These are phyloP conservation scores for Mycosarcoma maydis DNA, from an alignment of 1,284 basidiomycete species.

Conservation along the genomic window DNA sequence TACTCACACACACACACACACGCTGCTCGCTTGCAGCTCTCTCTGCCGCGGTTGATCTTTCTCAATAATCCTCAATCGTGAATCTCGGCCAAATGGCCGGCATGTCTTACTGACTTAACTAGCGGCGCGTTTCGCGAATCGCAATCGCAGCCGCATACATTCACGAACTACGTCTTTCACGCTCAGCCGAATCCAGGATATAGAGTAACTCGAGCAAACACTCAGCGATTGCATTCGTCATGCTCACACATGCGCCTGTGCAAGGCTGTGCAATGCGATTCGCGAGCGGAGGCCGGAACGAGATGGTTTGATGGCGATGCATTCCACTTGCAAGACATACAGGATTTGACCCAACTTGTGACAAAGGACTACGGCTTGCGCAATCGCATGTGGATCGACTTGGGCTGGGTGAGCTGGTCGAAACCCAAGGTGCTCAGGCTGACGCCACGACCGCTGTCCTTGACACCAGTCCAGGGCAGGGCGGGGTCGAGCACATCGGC, in stretches of 20 bases:
- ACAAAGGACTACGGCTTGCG: conserved; percentile 39
- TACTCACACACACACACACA: background rate
- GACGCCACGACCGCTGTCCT: conserved; percentile 88
- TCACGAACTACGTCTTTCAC: too few species aligned
- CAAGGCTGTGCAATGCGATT: too few species aligned
- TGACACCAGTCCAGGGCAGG: conserved; percentile 90
- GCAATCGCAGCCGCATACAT: background rate
- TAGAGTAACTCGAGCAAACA: too few species aligned
- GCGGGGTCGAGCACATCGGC: conserved; percentile 81
- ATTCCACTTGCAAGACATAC: too few species aligned
- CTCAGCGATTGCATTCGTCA: too few species aligned
- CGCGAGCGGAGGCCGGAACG: too few species aligned
- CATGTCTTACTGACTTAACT: background rate
- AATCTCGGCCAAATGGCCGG: conserved; percentile 11
- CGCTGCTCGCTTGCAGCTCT: background rate
- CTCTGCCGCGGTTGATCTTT: conserved; percentile 7
- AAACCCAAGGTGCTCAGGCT: conserved; percentile 84
- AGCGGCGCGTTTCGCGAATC: background rate
- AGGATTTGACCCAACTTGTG: too few species aligned
- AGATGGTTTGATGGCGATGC: too few species aligned
- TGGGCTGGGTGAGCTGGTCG: conserved; percentile 48
- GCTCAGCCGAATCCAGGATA: too few species aligned
- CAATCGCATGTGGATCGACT: conserved; percentile 53
- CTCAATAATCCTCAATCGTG: background rate
- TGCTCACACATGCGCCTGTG: too few species aligned